Base-by-base conservation (phyloP, 306 rosid genomes). In the Lathyrus sativus region DNA sequence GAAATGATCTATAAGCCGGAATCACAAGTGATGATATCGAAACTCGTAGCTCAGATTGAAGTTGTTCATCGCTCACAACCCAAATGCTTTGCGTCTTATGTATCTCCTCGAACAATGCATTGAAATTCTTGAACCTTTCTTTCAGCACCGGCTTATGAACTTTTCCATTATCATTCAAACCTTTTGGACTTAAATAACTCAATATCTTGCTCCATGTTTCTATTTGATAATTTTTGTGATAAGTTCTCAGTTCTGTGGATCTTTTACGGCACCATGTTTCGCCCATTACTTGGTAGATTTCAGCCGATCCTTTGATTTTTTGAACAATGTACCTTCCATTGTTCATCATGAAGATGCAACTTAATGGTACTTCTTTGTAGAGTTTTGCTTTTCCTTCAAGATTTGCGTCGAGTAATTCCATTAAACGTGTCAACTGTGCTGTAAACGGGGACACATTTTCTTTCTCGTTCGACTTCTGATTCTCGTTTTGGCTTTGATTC, bases 21-120 rank as follows among this genome's bases (percentile, higher is more conserved):
- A 89, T 89, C 63, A 92, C 87, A 5, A 92, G 85, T 0, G 89
- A 84, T 3, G 96, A 81, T 8, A 92, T 79, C 0, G 98, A 92
- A 59, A 87, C 88, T 78, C 95, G 72, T 1, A 92, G 87, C 83
- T 92, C 98, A 42, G 98, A 89, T 24, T 85, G 89, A 71, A 92
- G 96, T 54, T 92, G 98, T 28, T 92, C 95, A 48, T 89, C 98
- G 11, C 86, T 70, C 60, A 92, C 92, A 8, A 92, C 95, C 98
- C 98, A 92, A 9, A 85, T 51, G 83, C 89, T 83, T 67, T 92
- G 98, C 7, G 92, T 78, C 73, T 80, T 92, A 76, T 89, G 96
- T 59, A 89, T 84, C 71, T 89, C 96, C 0, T 89, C 98, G 13
- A 92, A 87, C 85, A 77, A 70, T 0, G 83, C 31, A 46, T 89